Base-by-base conservation (phyloP, 2,329 filamentous ascomycete genomes). In the Xylogone sp. region DNA sequence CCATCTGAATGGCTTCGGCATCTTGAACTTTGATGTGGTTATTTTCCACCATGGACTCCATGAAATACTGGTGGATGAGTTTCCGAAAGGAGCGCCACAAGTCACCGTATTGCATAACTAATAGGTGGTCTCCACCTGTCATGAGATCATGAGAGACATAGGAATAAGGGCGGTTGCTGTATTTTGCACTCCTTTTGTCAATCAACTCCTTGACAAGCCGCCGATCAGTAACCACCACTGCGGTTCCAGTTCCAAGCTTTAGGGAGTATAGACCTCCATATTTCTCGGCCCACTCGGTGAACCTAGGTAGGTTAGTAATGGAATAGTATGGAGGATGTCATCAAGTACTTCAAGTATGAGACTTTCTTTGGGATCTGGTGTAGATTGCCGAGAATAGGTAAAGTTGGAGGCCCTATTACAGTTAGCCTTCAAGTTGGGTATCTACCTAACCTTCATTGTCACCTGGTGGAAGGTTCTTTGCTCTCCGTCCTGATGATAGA, bases 1-100 rank as follows among this genome's bases (percentile, higher is more conserved):
- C 52, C 66, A 79, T 70, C 59, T 79, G 75, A 2, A 63, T 63
- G 0, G 70, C 71, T 58, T 81, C 77, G 1, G 77, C 76, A 50
- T 79, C 65, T 42, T 71, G 65, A 0, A 78, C 48, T 1, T 62
- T 53, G 2, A 72, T 50, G 54, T 80, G 71, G 7, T 71, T 52
- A 45, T 69, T 71, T 31, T 77, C 72, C 16, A 71, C 65, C 53
- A 71, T 68, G 12, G 62, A 65, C 57, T 77, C 75, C 59, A 68
- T 76, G 45, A 56, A 77, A 50, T 70, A 64, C 46, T 74, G 69
- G 49, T 77, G 71, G 6, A 76, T 61, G 2, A 75, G 56, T 52
- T 72, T 74, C n/a, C 77, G 68, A n/a, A 71, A 68, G 3, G 56
- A 65, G 6, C 73, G 65, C 77, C 76, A 79, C 18, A 61, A 65